A percentile compares a stretch with the other conserved stretches of the same genome.
phyloP scores from a whole-genome alignment of 2,329 filamentous ascomycete genomes.

The Juglanconis juglandina region DNA sequence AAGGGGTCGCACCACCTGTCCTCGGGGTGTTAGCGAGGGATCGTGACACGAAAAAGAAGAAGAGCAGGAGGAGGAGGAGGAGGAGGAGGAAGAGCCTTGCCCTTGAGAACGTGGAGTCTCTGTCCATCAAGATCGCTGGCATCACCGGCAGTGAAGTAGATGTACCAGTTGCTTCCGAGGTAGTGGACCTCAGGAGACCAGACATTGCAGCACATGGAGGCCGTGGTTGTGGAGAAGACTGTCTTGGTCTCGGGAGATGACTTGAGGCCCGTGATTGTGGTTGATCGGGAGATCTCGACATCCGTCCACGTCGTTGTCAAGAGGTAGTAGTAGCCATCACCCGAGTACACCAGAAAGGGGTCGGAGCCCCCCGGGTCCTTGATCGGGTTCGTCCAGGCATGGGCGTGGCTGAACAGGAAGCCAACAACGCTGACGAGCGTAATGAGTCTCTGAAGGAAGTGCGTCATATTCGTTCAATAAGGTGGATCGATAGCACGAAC shows the following conservation, averaged over 20 bases:
- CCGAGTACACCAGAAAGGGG: conserved; percentile 49
- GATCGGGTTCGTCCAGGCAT: conserved; percentile 32
- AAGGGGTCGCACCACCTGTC: conserved; percentile 48
- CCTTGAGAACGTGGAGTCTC: conserved; percentile 48
- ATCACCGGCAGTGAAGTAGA: conserved; percentile 55
- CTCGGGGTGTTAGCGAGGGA: no score
- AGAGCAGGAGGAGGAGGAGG: no score
- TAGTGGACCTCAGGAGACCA: conserved; percentile 58
- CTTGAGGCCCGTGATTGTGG: conserved; percentile 53
- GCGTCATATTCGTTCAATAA: not conserved
- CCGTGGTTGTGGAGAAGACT: conserved; percentile 46
- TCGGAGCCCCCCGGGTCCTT: conserved; percentile 48
- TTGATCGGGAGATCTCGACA: conserved; percentile 51
- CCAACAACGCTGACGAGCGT: conserved; percentile 18
- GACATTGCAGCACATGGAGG: conserved; percentile 50
- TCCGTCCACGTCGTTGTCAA: conserved; percentile 55
- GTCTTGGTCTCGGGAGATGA: conserved; percentile 43
- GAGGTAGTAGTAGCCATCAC: conserved; percentile 54
- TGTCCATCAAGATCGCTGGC: conserved; percentile 45
- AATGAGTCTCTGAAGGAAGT: conserved; percentile 11
- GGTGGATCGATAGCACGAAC: not conserved
- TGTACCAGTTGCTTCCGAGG: conserved; percentile 47
- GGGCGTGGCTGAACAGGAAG: conserved; percentile 20
- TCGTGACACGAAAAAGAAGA: no score
- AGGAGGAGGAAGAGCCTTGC: conserved; percentile 25